Base-by-base conservation (phyloP, 2,329 filamentous ascomycete genomes). In the Myriangium duriaei region DNA sequence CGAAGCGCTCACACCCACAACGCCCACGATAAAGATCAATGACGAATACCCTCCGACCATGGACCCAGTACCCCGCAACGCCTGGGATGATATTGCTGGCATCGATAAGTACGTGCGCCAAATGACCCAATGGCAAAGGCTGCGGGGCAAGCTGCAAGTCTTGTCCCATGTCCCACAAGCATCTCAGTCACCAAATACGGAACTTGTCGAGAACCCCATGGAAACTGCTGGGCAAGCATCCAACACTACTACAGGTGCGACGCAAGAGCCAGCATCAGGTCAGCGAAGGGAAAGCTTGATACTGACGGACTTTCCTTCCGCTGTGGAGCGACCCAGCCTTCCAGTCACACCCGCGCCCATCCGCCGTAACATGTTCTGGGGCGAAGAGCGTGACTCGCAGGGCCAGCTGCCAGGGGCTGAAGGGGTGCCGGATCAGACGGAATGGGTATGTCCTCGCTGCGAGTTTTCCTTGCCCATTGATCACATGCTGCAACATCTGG, bases 41-140 rank as follows among this genome's bases (percentile, higher is more conserved):
- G 53, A 67, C 26, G 62, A 71, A 34, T 69, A 79, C 50, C 71
- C 76, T 13, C 71, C 75, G 45, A 69, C 69, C 32, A 94, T 81
- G 56, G 48, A 44, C 26, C 67, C 74, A n/a, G 72, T 76, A 32
- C 74, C 68, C 35, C 52, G 47, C 37, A 98, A 96, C 58, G 87
- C 85, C 11, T 98, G 91, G 91, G 91, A 98, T 51, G 82, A 84
- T 37, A 73, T 92, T 37, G 82, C 83, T 10, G 81, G 84, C 47
- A 98, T 98, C 50, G 78, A 84, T 51, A 73, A 74, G 45, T 98
- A 95, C 55, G 82, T 96, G 39, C 81, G 83, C 45, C 71, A 74
- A 37, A 65, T 93, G 40, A 61, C 62, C 37, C 54, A 59, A 4
- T 76, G 81, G 49, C 76, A 78, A 55, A 69, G 74, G 52, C 70